phyloP scores from a whole-genome alignment of 495 filamentous ascomycete species.

The Elasticomyces elasticus region DNA sequence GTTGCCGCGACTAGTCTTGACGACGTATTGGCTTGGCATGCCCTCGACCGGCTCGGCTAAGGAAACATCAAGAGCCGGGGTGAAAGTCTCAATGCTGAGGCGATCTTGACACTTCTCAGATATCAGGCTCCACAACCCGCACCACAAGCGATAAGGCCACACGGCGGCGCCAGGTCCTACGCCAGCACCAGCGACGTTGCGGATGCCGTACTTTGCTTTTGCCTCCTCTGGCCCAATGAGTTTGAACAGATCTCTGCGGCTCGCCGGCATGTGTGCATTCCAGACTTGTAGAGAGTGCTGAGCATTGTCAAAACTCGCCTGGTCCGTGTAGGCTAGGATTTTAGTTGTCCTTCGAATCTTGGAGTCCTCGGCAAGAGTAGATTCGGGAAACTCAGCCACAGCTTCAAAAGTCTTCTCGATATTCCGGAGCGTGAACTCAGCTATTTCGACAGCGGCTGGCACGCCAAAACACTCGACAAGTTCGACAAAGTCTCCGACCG shows the following conservation, averaged over 20 bases:
- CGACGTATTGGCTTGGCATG: constrained; percentile 21
- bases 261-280: neutral
- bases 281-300: neutral
- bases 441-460: constrained; percentile 18
- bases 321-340: neutral
- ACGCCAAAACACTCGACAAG: constrained; percentile 1
- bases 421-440: constrained; percentile 29
- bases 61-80: constrained; percentile 20
- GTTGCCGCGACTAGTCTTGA: constrained; percentile 31
- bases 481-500: neutral
- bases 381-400: neutral
- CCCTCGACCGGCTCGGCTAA: neutral
- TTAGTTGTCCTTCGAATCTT: constrained; percentile 3
- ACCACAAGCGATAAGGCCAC: constrained; percentile 40
- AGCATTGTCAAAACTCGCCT: neutral
- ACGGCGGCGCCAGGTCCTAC: constrained; percentile 33
- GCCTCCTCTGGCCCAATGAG: constrained; percentile 17
- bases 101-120: constrained; percentile 19
- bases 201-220: constrained; percentile 21
- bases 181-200: constrained; percentile 30
- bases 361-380: neutral
- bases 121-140: constrained; percentile 32
- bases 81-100: constrained; percentile 36
- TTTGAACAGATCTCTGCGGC: constrained; percentile 23
- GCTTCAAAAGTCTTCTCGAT: constrained; percentile 6